Conservation (phyloP, 2,329 filamentous ascomycete species). For the Fusarium sp. region DNA sequence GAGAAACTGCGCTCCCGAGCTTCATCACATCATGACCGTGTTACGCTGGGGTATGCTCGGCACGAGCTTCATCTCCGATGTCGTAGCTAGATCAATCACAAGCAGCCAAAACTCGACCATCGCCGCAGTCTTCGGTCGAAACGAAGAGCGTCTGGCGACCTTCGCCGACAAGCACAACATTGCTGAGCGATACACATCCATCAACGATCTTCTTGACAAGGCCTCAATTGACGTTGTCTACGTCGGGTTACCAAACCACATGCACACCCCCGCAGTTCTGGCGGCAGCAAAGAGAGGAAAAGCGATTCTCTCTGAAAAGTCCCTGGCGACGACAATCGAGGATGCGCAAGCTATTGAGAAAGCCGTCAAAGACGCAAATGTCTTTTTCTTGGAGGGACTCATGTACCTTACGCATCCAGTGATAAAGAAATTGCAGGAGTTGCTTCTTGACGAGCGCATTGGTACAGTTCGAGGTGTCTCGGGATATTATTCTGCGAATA, state of each 20-base stretch:
- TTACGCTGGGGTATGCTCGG: constrained; percentile 25
- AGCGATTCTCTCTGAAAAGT: constrained; percentile 19
- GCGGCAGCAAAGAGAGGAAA: constrained; percentile 22
- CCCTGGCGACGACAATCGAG: constrained; percentile 12
- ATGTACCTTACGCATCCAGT: constrained; percentile 16
- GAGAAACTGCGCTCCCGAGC: rapidly evolving
- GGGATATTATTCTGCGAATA: constrained; percentile 19
- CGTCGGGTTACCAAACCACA: constrained; percentile 22
- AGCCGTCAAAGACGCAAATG: background rate
- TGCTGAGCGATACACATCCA: background rate
- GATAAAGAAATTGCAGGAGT: constrained; percentile 6
- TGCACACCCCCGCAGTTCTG: constrained; percentile 19
- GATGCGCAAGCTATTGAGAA: background rate
- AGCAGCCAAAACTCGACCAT: constrained; percentile 15
- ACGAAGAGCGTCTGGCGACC: background rate
- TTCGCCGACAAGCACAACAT: constrained; percentile 19
- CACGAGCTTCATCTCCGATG: constrained; percentile 25
- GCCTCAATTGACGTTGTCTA: constrained; percentile 19
- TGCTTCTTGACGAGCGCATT: constrained; percentile 4
- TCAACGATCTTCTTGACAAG: constrained; percentile 6
- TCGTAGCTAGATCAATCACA: constrained; percentile 17
- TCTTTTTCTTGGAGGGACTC: constrained; percentile 10
- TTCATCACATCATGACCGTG: background rate
- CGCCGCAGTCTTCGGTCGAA: constrained; percentile 8
- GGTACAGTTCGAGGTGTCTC: background rate